phyloP scores from a whole-genome alignment of 345 rosid species.

The Durio zibethinus region DNA sequence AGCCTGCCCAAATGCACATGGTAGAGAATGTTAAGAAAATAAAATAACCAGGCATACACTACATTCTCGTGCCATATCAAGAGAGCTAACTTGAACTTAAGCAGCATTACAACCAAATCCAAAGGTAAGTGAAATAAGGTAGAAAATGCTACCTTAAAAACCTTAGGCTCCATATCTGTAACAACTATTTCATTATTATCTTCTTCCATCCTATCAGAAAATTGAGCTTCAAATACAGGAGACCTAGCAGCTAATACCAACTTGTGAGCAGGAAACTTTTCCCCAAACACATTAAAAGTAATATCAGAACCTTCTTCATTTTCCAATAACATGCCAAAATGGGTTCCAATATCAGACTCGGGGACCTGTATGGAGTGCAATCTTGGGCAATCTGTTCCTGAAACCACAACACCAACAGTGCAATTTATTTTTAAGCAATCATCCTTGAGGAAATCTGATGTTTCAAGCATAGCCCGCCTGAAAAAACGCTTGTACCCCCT shows the following conservation, averaged over 20 bases:
- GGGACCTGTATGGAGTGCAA: conserved; percentile 81
- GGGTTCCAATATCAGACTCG: conserved; percentile 79
- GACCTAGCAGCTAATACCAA: conserved; percentile 83
- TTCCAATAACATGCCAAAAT: conserved; percentile 76
- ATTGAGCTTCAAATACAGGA: conserved; percentile 69
- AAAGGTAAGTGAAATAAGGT: conserved; percentile 7
- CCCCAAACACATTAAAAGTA: conserved; percentile 69
- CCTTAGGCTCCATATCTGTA: conserved; percentile 76
- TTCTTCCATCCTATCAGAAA: conserved; percentile 56
- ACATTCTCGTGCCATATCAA: not conserved
- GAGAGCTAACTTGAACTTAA: not conserved
- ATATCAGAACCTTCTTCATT: conserved; percentile 78
- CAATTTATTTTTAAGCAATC: conserved; percentile 88
- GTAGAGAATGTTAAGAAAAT: conserved; percentile 20
- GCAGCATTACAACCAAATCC: conserved; percentile 2
- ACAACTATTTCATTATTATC: conserved; percentile 50
- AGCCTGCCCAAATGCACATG: conserved; percentile 48
- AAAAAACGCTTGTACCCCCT: conserved; percentile 98
- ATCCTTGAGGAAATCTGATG: conserved; percentile 82
- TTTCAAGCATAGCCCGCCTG: conserved; percentile 66
- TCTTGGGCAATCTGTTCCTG: conserved; percentile 74
- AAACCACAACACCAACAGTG: conserved; percentile 92
- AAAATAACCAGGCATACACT: not conserved
- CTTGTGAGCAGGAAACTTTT: conserved; percentile 76
- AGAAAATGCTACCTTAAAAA: conserved; percentile 61